Conservation (phyloP, 306 rosid species). For the Fragaria iinumae region DNA sequence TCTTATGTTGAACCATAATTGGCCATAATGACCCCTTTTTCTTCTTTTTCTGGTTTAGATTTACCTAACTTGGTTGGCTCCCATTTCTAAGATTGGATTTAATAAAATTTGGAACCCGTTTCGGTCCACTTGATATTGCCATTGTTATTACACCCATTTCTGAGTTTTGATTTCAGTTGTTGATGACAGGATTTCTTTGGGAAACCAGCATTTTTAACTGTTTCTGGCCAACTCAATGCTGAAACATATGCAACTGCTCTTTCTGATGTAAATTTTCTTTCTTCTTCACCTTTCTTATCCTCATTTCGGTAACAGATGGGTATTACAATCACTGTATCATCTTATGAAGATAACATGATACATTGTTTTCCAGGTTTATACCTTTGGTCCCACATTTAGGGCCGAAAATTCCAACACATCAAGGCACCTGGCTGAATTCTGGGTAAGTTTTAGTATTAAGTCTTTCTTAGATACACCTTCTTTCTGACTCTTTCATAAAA, state of each 20-base stretch:
- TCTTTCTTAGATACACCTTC: conserved; percentile 14
- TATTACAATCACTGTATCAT: not conserved
- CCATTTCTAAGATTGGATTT: not conserved
- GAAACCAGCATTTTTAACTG: conserved; percentile 93
- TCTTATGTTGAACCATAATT: not conserved
- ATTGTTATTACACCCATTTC: not conserved
- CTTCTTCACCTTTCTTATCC: conserved; percentile 10
- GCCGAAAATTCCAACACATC: conserved; percentile 98
- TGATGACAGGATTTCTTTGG: conserved; percentile 84
- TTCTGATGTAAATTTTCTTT: conserved; percentile 62
- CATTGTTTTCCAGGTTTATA: conserved; percentile 59
- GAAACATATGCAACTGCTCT: conserved; percentile 98
- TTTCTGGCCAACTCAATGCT: conserved; percentile 95
- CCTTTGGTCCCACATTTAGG: conserved; percentile 95
- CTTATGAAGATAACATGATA: conserved; percentile 8
- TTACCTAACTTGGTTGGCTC: not conserved
- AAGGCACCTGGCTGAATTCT: conserved; percentile 94
- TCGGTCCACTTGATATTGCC: not conserved
- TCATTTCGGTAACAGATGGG: conserved; percentile 24
- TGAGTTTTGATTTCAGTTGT: conserved; percentile 26
- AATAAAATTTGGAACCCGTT: not conserved
- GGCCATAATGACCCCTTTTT: not conserved
- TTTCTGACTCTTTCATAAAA: conserved; percentile 17
- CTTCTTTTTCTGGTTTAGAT: not conserved
- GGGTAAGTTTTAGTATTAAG: conserved; percentile 52